A percentile compares a stretch with the other conserved stretches of the same genome.
Conservation (phyloP, 306 rosid genomes). For the Morella rubra region DNA sequence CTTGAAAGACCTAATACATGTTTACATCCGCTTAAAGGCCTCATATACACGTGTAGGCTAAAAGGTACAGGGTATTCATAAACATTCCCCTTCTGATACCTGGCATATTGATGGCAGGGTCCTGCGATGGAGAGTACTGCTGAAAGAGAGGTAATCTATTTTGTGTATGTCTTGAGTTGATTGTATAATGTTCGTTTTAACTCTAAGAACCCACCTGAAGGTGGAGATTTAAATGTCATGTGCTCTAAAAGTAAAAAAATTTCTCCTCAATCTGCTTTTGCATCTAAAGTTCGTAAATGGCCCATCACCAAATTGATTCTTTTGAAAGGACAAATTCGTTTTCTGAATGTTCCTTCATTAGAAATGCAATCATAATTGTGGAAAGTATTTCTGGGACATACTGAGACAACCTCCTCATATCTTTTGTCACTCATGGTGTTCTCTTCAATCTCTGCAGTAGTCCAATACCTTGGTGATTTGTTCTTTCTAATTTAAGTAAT, state of each 20-base stretch:
- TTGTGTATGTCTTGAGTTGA: conserved; percentile 8
- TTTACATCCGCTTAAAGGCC: neutral
- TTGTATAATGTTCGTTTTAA: neutral
- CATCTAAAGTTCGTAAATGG: neutral
- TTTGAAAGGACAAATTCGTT: neutral
- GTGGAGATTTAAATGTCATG: neutral
- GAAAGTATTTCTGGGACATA: neutral
- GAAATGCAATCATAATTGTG: neutral
- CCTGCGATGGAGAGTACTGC: conserved; percentile 27
- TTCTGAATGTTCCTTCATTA: neutral
- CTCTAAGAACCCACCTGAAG: neutral
- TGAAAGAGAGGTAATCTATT: conserved; percentile 43
- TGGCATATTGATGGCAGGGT: conserved; percentile 45
- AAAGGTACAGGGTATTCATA: neutral
- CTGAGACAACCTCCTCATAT: conserved; percentile 4
- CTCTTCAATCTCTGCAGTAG: neutral
- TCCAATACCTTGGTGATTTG: neutral
- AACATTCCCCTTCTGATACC: conserved; percentile 13
- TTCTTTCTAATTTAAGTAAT: neutral
- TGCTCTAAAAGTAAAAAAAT: neutral
- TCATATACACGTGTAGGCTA: neutral
- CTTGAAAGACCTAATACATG: neutral
- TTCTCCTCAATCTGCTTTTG: neutral
- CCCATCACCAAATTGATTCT: neutral
- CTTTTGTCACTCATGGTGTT: neutral